These are phyloP conservation scores for Wallacemonas sp. DNA, from an alignment of 208 protist species.

Conservation along the genomic window DNA sequence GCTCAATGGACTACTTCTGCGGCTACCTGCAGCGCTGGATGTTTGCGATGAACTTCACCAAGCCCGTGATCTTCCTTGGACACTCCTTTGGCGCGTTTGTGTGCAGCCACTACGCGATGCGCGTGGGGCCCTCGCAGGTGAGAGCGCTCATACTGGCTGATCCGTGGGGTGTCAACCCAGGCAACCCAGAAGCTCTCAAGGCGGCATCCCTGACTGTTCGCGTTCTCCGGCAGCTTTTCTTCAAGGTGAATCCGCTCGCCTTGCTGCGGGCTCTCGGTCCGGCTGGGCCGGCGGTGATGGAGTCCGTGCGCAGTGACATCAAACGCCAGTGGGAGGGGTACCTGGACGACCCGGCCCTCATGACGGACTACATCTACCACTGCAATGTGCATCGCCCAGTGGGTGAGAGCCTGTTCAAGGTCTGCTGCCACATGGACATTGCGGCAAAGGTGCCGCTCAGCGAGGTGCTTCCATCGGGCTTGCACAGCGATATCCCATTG, in stretches of 20 bases:
- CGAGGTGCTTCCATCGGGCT: constrained; percentile 31
- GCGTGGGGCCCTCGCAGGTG: constrained; percentile 22
- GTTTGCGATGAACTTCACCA: constrained; percentile 25
- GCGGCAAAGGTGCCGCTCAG: constrained; percentile 51
- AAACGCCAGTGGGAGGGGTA: constrained; percentile 40
- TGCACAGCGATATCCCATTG: constrained; percentile 31
- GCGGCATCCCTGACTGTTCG: constrained; percentile 25
- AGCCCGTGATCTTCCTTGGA: constrained; percentile 45
- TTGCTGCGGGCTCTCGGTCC: constrained; percentile 52
- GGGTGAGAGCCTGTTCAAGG: constrained; percentile 57
- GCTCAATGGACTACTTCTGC: constrained; percentile 41
- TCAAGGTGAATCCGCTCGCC: constrained; percentile 38
- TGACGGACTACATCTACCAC: constrained; percentile 82
- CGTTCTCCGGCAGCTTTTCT: constrained; percentile 37
- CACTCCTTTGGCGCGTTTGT: constrained; percentile 74
- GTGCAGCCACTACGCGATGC: constrained; percentile 46
- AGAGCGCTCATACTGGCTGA: constrained; percentile 46
- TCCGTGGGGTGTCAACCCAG: constrained; percentile 59
- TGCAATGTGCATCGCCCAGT: constrained; percentile 59
- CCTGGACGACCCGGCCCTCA: constrained; percentile 38
- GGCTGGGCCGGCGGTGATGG: constrained; percentile 44
- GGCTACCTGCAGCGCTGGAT: constrained; percentile 51
- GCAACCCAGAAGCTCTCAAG: constrained; percentile 26
- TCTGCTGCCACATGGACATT: constrained; percentile 54
- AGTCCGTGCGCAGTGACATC: constrained; percentile 54